These are phyloP conservation scores for Amborella trichopoda DNA, from an alignment of 164 flowering plant species.

Conservation along the genomic window DNA sequence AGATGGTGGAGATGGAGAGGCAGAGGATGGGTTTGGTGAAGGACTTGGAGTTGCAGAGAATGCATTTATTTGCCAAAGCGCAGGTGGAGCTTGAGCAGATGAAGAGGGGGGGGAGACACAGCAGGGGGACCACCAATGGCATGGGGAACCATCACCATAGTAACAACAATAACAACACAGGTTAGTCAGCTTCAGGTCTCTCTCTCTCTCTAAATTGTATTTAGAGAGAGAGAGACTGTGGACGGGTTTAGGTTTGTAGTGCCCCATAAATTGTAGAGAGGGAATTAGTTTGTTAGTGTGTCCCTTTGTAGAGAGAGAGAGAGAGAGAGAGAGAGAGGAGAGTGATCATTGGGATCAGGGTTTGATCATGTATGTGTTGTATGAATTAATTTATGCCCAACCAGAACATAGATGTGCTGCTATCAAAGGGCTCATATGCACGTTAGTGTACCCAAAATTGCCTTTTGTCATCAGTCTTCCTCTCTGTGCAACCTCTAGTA, in stretches of 20 bases:
- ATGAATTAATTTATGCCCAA: too few species aligned
- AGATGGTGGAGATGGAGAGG: constrained; percentile 84
- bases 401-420: too few species aligned
- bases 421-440: too few species aligned
- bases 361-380: too few species aligned
- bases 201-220: background rate
- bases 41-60: constrained; percentile 83
- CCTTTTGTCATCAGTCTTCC: too few species aligned
- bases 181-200: constrained; percentile 8
- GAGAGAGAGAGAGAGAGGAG: too few species aligned
- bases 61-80: constrained; percentile 79
- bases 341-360: too few species aligned
- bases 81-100: constrained; percentile 75
- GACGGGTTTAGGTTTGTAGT: background rate
- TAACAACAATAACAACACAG: constrained; percentile 26
- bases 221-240: background rate
- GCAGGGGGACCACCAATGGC: constrained; percentile 11
- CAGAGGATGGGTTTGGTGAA: constrained; percentile 76
- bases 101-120: constrained; percentile 23
- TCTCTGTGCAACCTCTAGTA: too few species aligned
- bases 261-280: too few species aligned
- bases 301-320: too few species aligned
- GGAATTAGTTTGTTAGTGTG: too few species aligned
- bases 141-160: constrained; percentile 7
- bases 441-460: too few species aligned